Base-by-base conservation (phyloP, 2,329 filamentous ascomycete species). In the Karstenula rhodostoma region DNA sequence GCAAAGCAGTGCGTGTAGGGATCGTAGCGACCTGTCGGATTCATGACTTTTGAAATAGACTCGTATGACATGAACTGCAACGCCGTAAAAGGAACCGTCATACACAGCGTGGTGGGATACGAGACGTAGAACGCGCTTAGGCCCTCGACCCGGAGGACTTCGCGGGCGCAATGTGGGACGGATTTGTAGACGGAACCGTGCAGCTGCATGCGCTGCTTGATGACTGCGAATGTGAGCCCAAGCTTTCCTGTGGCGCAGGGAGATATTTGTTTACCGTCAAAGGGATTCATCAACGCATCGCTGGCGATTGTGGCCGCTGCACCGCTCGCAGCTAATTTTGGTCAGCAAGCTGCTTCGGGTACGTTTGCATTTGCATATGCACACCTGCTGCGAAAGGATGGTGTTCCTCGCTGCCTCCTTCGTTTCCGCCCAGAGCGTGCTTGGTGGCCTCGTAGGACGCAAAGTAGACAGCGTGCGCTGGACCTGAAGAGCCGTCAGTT, bases 191-290 rank as follows among this genome's bases (percentile, higher is more conserved):
- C 89, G n/a, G 94, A 98, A 73, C 95, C 91, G 77, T 97, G 92
- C 61, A 99, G 91, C 80, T 99, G 95, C 95, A 99, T 99, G 72
- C 95, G 92, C 80, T 99, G 95, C 82, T 99, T 99, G 83, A 99
- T 97, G 63, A 99, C 95, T 97, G 73, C 32, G 22, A 47, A 33
- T 44, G 47, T 77, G 35, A 75, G 72, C 60, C 54, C 37, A 40
- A 55, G 52, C 29, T 32, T 40, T 29, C 44, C n/a, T 17, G 50
- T 33, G 37, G 44, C 12, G 27, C 43, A 22, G 19, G 50, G 46
- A 22, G n/a, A 50, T 48, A 47, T 56, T 29, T 59, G 76, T 87
- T 73, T 86, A 97, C 93, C 93, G 82, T 99, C 95, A 77, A 99
- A 99, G 23, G 95, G 95, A 76, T 98, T 99, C 95, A 99, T 99